Base-by-base conservation (phyloP, 2,329 filamentous ascomycete genomes). In the Penicillium paneum region DNA sequence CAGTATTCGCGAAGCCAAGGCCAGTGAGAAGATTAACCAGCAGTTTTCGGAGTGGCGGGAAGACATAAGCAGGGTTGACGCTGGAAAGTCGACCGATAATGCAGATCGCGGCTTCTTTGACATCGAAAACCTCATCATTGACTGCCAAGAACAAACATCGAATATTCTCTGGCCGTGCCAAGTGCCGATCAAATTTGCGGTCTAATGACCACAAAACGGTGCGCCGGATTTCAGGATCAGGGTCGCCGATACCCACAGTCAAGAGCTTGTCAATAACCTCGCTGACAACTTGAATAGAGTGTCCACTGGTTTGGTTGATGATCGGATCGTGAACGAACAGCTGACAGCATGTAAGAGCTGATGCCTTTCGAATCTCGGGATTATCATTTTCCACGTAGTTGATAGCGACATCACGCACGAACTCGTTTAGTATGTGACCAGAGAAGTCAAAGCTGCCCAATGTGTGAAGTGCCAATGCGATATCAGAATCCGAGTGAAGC, bases 351-450 rank as follows among this genome's bases (percentile, higher is more conserved):
- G 95, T 99, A 57, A 99, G 80, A 15, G 94, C 92, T 2, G 94
- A 93, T 15, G 94, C 94, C 73, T 96, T 93, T 56, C 94, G 86
- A 47, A 96, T 97, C 61, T 95, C 90, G 0, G 91, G 83, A 65
- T 96, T 95, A 64, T 97, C 93, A 60, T 96, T 94, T 64, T 99
- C 93, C 39, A 99, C 93, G 65, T 97, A 99, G 71, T 93, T 94
- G 68, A 99, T 95, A 4, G 95, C 94, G 46, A 99, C 94, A 69
- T 99, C 94, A 24, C 94, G 89, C 28, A 99, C 94, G 64, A 99
- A 99, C 71, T 99, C 95, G 66, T 99, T 99, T 15, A 99, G 78
- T 15, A 97, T 89, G 67, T 97, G 91, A 2, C 83, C 86, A 32
- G 79, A 87, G 68, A 99, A 99, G 71, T 99, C 94, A 67, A 99